Conservation (phyloP, 2,329 filamentous ascomycete genomes). For the Trichoderma koningii region DNA sequence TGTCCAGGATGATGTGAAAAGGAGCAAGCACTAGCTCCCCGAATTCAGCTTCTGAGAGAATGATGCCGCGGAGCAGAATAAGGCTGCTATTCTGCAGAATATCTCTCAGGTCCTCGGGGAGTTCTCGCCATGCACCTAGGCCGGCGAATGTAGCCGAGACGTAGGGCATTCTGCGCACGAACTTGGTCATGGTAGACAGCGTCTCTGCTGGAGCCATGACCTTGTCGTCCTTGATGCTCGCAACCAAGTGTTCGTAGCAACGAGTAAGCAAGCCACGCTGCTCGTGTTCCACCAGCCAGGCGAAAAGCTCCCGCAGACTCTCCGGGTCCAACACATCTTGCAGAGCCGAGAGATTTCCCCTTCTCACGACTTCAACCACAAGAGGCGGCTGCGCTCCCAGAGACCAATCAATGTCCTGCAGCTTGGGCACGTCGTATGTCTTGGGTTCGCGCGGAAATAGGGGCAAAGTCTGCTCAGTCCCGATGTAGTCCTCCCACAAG, state of each 20-base stretch:
- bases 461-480: slow-evolving; percentile 42
- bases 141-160: slow-evolving; percentile 11
- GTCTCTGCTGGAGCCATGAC: slow-evolving; percentile 20
- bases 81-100: slow-evolving; percentile 24
- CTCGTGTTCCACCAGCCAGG: slow-evolving; percentile 19
- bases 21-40: slow-evolving; percentile 26
- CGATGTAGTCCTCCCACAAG: slow-evolving; percentile 45
- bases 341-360: slow-evolving; percentile 9
- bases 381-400: slow-evolving; percentile 4
- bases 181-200: slow-evolving; percentile 9
- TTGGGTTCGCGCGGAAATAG: slow-evolving; percentile 40
- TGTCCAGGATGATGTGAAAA: slow-evolving; percentile 23
- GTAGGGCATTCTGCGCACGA: not conserved
- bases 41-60: slow-evolving; percentile 23
- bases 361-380: slow-evolving; percentile 6
- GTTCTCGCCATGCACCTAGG: slow-evolving; percentile 4
- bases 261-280: slow-evolving; percentile 13
- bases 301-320: not conserved
- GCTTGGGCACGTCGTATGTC: slow-evolving; percentile 38
- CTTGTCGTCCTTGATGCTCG: slow-evolving; percentile 8
- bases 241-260: slow-evolving; percentile 19
- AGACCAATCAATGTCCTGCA: slow-evolving; percentile 32
- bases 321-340: slow-evolving; percentile 20
- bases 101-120: not conserved
- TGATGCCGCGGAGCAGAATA: slow-evolving; percentile 10